These are phyloP conservation scores for Melampsora occidentalis DNA, from an alignment of 1,284 basidiomycete species.

Conservation along the genomic window DNA sequence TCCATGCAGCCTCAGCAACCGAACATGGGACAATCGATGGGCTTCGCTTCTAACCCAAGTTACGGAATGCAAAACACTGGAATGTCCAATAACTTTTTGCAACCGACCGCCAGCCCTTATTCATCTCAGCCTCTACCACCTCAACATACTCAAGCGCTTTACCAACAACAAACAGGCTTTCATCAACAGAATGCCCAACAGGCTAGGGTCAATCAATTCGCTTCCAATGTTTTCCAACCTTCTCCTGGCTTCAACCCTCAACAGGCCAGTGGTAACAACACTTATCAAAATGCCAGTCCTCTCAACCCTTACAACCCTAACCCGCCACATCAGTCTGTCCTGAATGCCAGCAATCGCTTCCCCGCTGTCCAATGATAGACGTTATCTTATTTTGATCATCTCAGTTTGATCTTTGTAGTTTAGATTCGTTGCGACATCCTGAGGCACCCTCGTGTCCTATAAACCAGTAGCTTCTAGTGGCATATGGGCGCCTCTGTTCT, in stretches of 20 bases:
- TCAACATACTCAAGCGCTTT: constrained; percentile 39
- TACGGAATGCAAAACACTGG: constrained; percentile 2
- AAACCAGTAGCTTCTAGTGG: too few relatives aligned
- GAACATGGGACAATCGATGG: neutral
- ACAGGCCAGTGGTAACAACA: neutral
- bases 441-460: too few relatives aligned
- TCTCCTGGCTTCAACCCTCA: constrained; percentile 9
- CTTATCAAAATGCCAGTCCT: constrained; percentile 9
- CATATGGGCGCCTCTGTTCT: too few relatives aligned
- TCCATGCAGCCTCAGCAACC: constrained; percentile 24
- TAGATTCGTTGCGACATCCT: too few relatives aligned
- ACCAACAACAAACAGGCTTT: constrained; percentile 30
- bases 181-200: constrained; percentile 35
- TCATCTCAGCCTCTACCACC: constrained; percentile 30
- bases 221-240: constrained; percentile 41
- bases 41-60: constrained; percentile 5
- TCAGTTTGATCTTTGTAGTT: too few relatives aligned
- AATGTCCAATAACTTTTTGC: constrained; percentile 16
- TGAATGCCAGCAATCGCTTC: constrained; percentile 37
- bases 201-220: constrained; percentile 29
- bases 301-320: constrained; percentile 42
- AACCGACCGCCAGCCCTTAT: neutral
- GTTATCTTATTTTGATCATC: too few relatives aligned
- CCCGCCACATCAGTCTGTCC: constrained; percentile 31
- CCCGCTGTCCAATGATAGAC: constrained; percentile 25